Conservation (phyloP, 352 stramenopile genomes). For the Globisporangium echinulatum region DNA sequence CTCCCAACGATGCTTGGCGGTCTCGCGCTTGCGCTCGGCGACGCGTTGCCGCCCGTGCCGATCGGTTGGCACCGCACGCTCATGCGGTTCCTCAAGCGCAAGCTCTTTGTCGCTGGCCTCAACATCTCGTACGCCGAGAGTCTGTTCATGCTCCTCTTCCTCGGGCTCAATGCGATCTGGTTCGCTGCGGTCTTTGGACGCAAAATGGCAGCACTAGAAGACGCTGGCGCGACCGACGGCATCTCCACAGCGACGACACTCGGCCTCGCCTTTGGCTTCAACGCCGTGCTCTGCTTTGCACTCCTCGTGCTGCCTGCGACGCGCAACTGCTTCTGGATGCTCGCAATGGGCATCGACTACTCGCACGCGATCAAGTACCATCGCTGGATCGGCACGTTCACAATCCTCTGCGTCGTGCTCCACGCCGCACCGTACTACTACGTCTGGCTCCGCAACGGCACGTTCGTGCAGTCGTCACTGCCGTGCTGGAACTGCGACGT, state of each 20-base stretch:
- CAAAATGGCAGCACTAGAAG: slow-evolving; percentile 44
- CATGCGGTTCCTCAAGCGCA: slow-evolving; percentile 79
- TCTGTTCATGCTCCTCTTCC: slow-evolving; percentile 59
- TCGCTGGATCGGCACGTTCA: slow-evolving; percentile 76
- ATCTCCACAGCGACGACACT: slow-evolving; percentile 40
- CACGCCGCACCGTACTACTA: slow-evolving; percentile 77
- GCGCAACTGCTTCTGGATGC: slow-evolving; percentile 81
- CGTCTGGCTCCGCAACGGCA: slow-evolving; percentile 47
- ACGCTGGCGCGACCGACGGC: slow-evolving; percentile 35
- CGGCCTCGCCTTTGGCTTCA: slow-evolving; percentile 67
- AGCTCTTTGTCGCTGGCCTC: slow-evolving; percentile 57
- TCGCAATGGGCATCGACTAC: slow-evolving; percentile 82
- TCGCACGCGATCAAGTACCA: slow-evolving; percentile 86
- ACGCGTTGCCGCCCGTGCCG: slow-evolving; percentile 65
- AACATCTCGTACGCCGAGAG: slow-evolving; percentile 80
- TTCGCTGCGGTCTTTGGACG: slow-evolving; percentile 76
- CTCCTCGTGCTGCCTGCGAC: slow-evolving; percentile 56
- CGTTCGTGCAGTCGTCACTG: slow-evolving; percentile 45
- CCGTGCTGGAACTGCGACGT: slow-evolving; percentile 72
- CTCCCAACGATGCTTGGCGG: slow-evolving; percentile 71
- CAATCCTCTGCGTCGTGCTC: slow-evolving; percentile 48
- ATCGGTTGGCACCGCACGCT: slow-evolving; percentile 62
- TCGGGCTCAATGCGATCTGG: slow-evolving; percentile 76
- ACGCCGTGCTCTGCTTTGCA: slow-evolving; percentile 63
- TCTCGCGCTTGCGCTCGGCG: slow-evolving; percentile 49